A percentile compares a stretch with the other conserved stretches of the same genome.
Evolutionary conservation across 169 alveolate species (phyloP).

Genomic region (Ichthyophthirius multifiliis): DNA sequence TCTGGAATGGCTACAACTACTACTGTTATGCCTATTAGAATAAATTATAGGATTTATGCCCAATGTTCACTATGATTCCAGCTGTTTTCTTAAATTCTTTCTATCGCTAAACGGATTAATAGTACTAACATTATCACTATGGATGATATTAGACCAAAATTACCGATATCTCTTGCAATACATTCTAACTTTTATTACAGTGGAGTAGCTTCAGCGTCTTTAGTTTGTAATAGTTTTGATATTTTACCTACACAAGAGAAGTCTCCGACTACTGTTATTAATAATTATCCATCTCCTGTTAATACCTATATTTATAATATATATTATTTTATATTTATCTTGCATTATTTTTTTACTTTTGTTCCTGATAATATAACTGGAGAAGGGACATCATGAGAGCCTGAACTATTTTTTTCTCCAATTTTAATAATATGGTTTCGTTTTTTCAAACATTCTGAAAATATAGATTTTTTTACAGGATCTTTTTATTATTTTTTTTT

Average conservation of each 20-base stretch:
- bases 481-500: slow-evolving; percentile 1
- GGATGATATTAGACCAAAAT: slow-evolving; percentile 71
- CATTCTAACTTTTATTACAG: slow-evolving; percentile 78
- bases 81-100: slow-evolving; percentile 13
- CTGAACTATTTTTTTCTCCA: slow-evolving; percentile 22
- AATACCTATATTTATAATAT: not conserved
- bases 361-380: slow-evolving; percentile 89
- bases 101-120: slow-evolving; percentile 43
- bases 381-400: slow-evolving; percentile 79
- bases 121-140: slow-evolving; percentile 68
- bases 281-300: slow-evolving; percentile 83
- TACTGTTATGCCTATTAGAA: slow-evolving; percentile 80
- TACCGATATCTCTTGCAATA: slow-evolving; percentile 84
- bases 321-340: not conserved
- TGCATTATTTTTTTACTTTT: slow-evolving; percentile 68
- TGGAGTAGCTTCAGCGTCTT: slow-evolving; percentile 75
- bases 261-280: slow-evolving; percentile 82
- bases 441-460: not conserved
- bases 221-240: slow-evolving; percentile 19
- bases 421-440: not conserved
- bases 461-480: slow-evolving; percentile 1
- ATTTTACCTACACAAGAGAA: slow-evolving; percentile 80
- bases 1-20: slow-evolving; percentile 93
- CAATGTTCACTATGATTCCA: slow-evolving; percentile 39
- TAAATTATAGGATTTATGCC: slow-evolving; percentile 19